Evolutionary conservation across 192 early-diverging fungal species (phyloP).

Genomic region (Polychytrium aggregatum): DNA sequence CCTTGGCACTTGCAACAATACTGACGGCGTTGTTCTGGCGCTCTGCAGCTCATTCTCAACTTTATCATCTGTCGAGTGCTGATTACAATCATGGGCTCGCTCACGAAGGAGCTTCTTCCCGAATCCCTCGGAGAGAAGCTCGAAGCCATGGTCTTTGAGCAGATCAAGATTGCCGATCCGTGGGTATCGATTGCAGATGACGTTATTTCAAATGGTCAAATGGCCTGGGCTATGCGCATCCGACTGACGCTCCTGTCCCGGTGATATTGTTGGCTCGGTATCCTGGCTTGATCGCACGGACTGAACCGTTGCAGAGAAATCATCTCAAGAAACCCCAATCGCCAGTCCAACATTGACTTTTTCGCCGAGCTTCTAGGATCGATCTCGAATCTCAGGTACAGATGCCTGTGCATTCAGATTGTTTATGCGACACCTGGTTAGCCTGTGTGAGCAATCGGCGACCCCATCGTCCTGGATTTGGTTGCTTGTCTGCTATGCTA

Average conservation of each 20-base stretch:
- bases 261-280: background rate
- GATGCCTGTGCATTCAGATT: too few relatives aligned
- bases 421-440: too few relatives aligned
- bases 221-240: slow-evolving; percentile 3
- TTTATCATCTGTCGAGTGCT: slow-evolving; percentile 79
- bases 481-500: too few relatives aligned
- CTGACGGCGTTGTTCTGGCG: too few relatives aligned
- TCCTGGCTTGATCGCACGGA: too few relatives aligned
- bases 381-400: slow-evolving; percentile 68
- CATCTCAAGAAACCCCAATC: slow-evolving; percentile 60
- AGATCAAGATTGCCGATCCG: slow-evolving; percentile 79
- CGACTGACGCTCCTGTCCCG: slow-evolving; percentile 19
- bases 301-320: slow-evolving; percentile 32
- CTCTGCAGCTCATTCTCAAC: slow-evolving; percentile 30
- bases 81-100: slow-evolving; percentile 68
- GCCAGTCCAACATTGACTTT: slow-evolving; percentile 78
- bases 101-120: slow-evolving; percentile 59
- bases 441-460: too few relatives aligned
- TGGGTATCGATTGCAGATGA: slow-evolving; percentile 21
- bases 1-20: too few relatives aligned
- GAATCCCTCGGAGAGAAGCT: slow-evolving; percentile 75
- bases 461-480: too few relatives aligned
- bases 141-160: slow-evolving; percentile 89
- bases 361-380: slow-evolving; percentile 89
- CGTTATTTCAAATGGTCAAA: background rate